Evolutionary conservation across 1,284 basidiomycete genomes (phyloP), one percentile per base, ranked within the genome.

Genomic region (Farysia itapuensis): DNA sequence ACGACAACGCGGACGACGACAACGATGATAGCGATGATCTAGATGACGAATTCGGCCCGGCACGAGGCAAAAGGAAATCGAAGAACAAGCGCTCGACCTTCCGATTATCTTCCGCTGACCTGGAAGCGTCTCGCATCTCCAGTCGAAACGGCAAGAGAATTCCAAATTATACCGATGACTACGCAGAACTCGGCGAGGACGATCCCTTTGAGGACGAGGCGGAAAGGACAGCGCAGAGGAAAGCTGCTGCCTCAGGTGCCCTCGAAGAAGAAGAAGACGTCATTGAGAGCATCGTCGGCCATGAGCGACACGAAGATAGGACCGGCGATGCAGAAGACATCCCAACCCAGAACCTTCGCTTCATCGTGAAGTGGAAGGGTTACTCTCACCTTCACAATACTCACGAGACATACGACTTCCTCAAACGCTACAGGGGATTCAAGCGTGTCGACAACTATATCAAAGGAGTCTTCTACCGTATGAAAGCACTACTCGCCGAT

Each of bases 381-480:
- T 79, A 79, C 61, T 77, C 75, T 23, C 79, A 80, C 45, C 65
- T 80, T n/a, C 79, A 80, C 71, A 95, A 98, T 76, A 98, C 93
- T 9, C 93, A 97, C 75, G 94, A 98, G 79, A 86, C 86, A 11
- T 96, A 95, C 80, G 86, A 91, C 71, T 97, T 95, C 77, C 80
- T 97, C 49, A 80, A 80, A 60, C 86, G 89, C 25, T 95, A 88
- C 82, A 86, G 84, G 74, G 92, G 92, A 22, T 83, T 96, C 74
- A 98, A 98, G 79, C 89, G 92, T 46, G 90, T 99, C 48, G 94
- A 97, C 79, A 98, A 98, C 80, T 99, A 98, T 79, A 95, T 99
- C 82, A 94, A 94, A 76, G 84, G 85, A 15, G 78, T 83, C 26
- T 82, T 80, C 77, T 60, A 71, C 82, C 85, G 80, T 1, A 90